Evolutionary conservation across 805 yeast species (phyloP).

Genomic region (Candida awuae): DNA sequence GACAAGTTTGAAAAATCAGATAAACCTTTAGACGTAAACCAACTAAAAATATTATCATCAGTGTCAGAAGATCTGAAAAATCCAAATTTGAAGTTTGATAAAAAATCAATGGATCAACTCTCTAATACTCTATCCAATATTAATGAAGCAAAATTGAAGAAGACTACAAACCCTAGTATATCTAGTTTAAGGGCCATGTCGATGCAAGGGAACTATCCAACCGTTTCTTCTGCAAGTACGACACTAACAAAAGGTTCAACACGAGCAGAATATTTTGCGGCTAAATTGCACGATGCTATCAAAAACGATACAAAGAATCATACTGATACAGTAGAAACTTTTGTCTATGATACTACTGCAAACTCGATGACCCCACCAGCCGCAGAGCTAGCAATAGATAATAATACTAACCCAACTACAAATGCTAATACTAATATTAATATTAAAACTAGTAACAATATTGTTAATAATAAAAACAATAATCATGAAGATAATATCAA

Average conservation of each 20-base stretch:
- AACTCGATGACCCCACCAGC: slow-evolving; percentile 21
- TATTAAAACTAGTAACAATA: neutral
- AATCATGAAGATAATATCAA: too few species aligned
- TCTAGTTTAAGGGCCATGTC: slow-evolving; percentile 22
- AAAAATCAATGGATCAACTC: slow-evolving; percentile 4
- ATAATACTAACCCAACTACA: neutral
- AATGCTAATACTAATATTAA: slow-evolving; percentile 2
- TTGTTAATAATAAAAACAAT: slow-evolving; percentile 4
- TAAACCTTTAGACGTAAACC: neutral
- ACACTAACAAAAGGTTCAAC: slow-evolving; percentile 47
- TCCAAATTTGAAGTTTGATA: slow-evolving; percentile 1
- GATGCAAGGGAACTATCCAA: slow-evolving; percentile 16
- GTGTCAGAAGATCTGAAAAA: neutral
- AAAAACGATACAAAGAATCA: slow-evolving; percentile 65
- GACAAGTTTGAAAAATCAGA: slow-evolving; percentile 1
- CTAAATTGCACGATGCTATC: slow-evolving; percentile 88
- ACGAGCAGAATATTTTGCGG: slow-evolving; percentile 90
- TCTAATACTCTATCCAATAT: neutral
- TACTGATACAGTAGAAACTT: slow-evolving; percentile 88
- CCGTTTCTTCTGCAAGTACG: slow-evolving; percentile 22
- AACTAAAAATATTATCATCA: neutral
- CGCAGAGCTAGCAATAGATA: slow-evolving; percentile 7
- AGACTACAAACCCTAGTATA: slow-evolving; percentile 20
- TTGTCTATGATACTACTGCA: slow-evolving; percentile 70
- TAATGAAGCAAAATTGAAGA: slow-evolving; percentile 11